A percentile compares a stretch with the other conserved stretches of the same genome.
Evolutionary conservation across 1,284 basidiomycete genomes (phyloP).

Genomic region (Sporisorium scitamineum): DNA sequence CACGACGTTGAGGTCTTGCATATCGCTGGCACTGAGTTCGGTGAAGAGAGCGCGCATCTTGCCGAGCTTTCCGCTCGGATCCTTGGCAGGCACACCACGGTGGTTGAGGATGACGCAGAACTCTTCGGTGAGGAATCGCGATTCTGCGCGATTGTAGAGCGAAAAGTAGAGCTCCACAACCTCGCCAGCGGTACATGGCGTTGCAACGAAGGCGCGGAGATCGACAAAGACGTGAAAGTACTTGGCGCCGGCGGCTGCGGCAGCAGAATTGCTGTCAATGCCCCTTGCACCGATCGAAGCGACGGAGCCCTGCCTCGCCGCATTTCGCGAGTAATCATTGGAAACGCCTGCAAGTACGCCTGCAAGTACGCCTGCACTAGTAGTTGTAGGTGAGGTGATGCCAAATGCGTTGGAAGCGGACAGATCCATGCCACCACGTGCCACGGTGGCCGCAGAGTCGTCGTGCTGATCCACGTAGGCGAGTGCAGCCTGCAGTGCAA

Average conservation of each 20-base stretch:
- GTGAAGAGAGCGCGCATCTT: constrained; percentile 76
- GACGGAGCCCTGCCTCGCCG: constrained; percentile 14
- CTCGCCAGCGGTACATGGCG: constrained; percentile 87
- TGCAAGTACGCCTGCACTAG: constrained; percentile 51
- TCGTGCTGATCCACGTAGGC: constrained; percentile 66
- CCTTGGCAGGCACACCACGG: constrained; percentile 84
- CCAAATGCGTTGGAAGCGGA: constrained; percentile 59
- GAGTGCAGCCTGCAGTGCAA: constrained; percentile 67
- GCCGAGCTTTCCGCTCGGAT: constrained; percentile 68
- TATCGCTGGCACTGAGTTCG: constrained; percentile 85
- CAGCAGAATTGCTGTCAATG: background rate
- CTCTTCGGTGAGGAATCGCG: constrained; percentile 91
- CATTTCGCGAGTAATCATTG: constrained; percentile 15
- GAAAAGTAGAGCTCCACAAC: constrained; percentile 93
- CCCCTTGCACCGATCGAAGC: constrained; percentile 9
- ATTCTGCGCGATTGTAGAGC: constrained; percentile 84
- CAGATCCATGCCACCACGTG: constrained; percentile 50
- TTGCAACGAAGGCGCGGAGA: constrained; percentile 89
- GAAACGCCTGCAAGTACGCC: constrained; percentile 49
- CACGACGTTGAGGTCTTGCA: constrained; percentile 72
- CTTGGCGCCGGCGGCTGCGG: constrained; percentile 32
- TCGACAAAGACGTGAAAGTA: constrained; percentile 84
- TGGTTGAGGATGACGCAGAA: constrained; percentile 90
- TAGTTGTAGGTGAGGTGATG: constrained; percentile 53
- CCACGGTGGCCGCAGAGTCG: constrained; percentile 14